phyloP scores from a whole-genome alignment of 768 basidiomycete species.

The Leccinum uliginosum region DNA sequence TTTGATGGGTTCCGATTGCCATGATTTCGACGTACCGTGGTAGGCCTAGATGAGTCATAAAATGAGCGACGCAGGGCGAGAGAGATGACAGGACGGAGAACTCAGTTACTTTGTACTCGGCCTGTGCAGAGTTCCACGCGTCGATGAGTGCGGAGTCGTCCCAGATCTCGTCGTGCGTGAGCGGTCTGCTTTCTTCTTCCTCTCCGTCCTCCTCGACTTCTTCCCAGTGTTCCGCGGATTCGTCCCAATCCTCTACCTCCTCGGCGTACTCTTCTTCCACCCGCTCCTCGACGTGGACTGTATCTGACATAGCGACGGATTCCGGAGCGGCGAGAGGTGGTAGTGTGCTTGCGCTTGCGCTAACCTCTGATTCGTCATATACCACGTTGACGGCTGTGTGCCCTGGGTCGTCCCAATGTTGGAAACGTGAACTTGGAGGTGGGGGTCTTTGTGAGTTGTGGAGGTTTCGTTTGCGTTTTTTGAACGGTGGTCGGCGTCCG shows the following conservation, averaged over 20 bases:
- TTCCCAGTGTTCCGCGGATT: conserved; percentile 6
- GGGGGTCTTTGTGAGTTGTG: conserved; percentile 9
- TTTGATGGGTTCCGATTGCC: conserved; percentile 68
- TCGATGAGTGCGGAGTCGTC: conserved; percentile 80
- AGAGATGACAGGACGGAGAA: conserved; percentile 5
- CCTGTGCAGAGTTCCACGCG: conserved; percentile 81
- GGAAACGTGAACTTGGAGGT: conserved; percentile 18
- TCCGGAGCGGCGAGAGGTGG: background rate
- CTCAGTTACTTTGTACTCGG: conserved; percentile 65
- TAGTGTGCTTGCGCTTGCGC: background rate
- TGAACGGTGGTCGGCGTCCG: conserved; percentile 36
- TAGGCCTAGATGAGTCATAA: conserved; percentile 38
- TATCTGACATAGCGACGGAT: background rate
- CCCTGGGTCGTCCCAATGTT: conserved; percentile 45
- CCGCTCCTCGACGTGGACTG: background rate
- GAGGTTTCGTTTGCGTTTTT: conserved; percentile 44
- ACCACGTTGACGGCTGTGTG: conserved; percentile 20
- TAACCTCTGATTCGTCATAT: conserved; percentile 14
- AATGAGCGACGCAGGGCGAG: background rate
- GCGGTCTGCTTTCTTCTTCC: conserved; percentile 54
- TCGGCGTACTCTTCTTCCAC: conserved; percentile 22
- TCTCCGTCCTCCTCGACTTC: conserved; percentile 27
- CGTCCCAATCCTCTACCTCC: conserved; percentile 12
- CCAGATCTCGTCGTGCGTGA: conserved; percentile 77
- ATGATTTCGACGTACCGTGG: conserved; percentile 62